Evolutionary conservation across 2,329 filamentous ascomycete genomes (phyloP), one percentile per base, ranked within the genome.

Genomic region (Tolypocladium ophioglossoides): DNA sequence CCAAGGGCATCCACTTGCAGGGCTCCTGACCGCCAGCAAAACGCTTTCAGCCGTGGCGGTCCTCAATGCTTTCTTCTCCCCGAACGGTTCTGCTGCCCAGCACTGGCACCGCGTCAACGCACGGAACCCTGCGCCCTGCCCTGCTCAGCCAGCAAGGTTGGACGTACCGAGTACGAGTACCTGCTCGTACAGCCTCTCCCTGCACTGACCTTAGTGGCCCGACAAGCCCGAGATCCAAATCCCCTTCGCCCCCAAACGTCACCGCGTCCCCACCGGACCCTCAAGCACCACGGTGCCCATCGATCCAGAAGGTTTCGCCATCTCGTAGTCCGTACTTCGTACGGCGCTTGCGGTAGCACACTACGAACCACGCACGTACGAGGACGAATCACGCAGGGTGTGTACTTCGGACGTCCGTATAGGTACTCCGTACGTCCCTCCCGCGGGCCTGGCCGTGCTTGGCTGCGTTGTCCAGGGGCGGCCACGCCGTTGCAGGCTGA

Each of bases 241-340:
- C 18, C 10, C 34, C 11, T 46, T 32, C 46, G 46, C 50, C 46
- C 37, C 22, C 54, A 47, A 58, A 58, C 57, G 57, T 58, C 57
- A 58, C 57, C 57, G 54, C 34, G 53, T 52, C 55, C 35, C 56
- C 56, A 57, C 56, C 55, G 7, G 11, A 46, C 51, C 38, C 38
- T 22, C 20, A 2, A 30, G 16, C 38, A 16, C 27, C 14, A 11
- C 37, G 34, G 35, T 7, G 35, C 50, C 24, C 39, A 4, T 46
- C 41, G 41, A 52, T 38, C 22, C 3, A 22, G 22, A 39, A 16
- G 11, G 10, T 20, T 16, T 50, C 35, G 49, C 47, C n/a, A n/a
- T n/a, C n/a, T n/a, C n/a, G n/a, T n/a, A n/a, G 3, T 41, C 3
- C 41, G 40, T 44, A 44, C 40, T 22, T 12, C 30, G 16, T 46